These are phyloP conservation scores for Nymphaea thermarum DNA, from an alignment of 164 flowering plant species.

Conservation along the genomic window DNA sequence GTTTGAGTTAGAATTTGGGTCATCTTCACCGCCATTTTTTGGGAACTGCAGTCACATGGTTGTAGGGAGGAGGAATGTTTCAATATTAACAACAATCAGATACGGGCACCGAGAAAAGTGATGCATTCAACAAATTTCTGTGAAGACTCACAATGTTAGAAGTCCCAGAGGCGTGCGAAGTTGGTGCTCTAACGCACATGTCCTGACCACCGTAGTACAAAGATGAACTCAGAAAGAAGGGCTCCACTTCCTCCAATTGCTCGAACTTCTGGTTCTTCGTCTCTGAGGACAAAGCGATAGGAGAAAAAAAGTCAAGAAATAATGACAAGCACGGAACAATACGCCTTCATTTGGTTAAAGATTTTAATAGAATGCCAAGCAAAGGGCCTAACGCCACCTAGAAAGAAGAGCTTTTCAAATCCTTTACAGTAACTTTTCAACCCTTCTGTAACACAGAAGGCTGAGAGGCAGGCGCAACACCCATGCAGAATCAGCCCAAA, in stretches of 20 bases:
- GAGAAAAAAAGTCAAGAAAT: not conserved
- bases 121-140: not conserved
- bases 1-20: conserved; percentile 26
- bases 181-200: conserved; percentile 31
- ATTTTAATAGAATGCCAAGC: no score
- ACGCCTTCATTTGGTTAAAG: no score
- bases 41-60: conserved; percentile 29
- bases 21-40: conserved; percentile 49
- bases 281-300: not conserved
- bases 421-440: not conserved
- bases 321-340: not conserved
- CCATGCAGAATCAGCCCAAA: no score
- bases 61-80: not conserved
- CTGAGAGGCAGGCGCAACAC: no score
- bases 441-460: not conserved
- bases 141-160: conserved; percentile 34
- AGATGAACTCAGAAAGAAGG: conserved; percentile 65
- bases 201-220: conserved; percentile 85
- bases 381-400: not conserved
- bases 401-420: not conserved
- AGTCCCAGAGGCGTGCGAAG: conserved; percentile 20
- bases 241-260: conserved; percentile 34
- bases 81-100: no score
- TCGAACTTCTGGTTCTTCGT: conserved; percentile 5
- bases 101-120: not conserved